Percentiles rank a stretch among this genome's conserved stretches.
These are phyloP conservation scores for Xerocomus minutiporus DNA, from an alignment of 1,284 basidiomycete genomes.

Conservation along the genomic window DNA sequence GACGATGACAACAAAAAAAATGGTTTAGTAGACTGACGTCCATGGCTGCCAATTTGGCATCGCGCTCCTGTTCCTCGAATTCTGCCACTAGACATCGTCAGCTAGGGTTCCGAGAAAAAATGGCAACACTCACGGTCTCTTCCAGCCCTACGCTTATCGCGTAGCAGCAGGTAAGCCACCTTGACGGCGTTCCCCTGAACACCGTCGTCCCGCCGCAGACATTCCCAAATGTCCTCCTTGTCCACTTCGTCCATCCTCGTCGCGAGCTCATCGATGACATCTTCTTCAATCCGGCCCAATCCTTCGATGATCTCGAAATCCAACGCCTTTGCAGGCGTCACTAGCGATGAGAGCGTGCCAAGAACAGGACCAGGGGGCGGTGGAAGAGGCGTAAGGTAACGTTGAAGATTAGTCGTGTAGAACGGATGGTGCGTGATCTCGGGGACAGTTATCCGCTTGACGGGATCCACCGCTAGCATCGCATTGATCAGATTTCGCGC, in stretches of 20 bases:
- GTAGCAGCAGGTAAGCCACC: conserved; percentile 91
- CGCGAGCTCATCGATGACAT: conserved; percentile 82
- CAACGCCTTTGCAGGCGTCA: conserved; percentile 57
- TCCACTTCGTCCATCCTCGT: conserved; percentile 72
- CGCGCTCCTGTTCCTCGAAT: conserved; percentile 77
- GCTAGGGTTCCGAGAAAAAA: background rate
- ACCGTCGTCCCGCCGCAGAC: conserved; percentile 75
- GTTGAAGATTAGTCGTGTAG: conserved; percentile 80
- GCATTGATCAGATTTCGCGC: conserved; percentile 73
- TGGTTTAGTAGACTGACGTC: conserved; percentile 48
- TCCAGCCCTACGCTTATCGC: conserved; percentile 86
- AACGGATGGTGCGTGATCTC: conserved; percentile 88
- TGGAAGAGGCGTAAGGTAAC: conserved; percentile 83
- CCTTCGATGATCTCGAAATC: conserved; percentile 78
- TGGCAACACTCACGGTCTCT: conserved; percentile 60
- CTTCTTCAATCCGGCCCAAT: conserved; percentile 85
- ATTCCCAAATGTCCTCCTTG: conserved; percentile 82
- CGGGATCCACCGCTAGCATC: conserved; percentile 90
- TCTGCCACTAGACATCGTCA: conserved; percentile 53
- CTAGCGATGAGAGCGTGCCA: conserved; percentile 64
- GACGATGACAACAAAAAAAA: background rate
- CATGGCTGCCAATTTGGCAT: conserved; percentile 72
- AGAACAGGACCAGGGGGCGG: conserved; percentile 75
- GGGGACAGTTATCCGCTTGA: conserved; percentile 87
- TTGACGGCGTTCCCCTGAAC: conserved; percentile 90